These are phyloP conservation scores for Cercospora brassicicola DNA, from an alignment of 2,329 filamentous ascomycete genomes.

Conservation along the genomic window DNA sequence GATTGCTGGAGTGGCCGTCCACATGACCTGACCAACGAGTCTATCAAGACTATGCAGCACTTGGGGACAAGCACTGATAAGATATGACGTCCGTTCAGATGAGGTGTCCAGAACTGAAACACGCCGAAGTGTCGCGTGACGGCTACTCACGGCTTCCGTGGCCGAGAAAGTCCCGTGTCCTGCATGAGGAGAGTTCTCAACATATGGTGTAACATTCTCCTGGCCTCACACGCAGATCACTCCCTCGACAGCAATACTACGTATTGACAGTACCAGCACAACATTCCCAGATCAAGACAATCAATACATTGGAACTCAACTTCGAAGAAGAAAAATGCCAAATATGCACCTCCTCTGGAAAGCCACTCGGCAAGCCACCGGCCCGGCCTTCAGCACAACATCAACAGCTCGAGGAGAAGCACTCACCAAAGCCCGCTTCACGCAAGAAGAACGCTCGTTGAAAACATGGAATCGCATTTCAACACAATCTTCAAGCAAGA, in stretches of 20 bases:
- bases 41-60: not conserved
- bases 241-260: not conserved
- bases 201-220: not conserved
- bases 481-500: slow-evolving; percentile 3
- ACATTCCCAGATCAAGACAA: not conserved
- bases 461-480: slow-evolving; percentile 7
- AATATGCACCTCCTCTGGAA: slow-evolving; percentile 12
- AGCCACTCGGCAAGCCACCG: slow-evolving; percentile 12
- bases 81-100: not conserved
- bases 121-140: not conserved
- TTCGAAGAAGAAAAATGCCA: not conserved
- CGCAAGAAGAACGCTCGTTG: slow-evolving; percentile 1
- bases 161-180: not conserved
- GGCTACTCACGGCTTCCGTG: slow-evolving; percentile 2
- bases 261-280: not conserved
- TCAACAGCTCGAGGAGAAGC: slow-evolving; percentile 6
- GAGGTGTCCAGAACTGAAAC: not conserved
- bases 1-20: not conserved
- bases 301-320: not conserved
- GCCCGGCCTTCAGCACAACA: slow-evolving; percentile 12
- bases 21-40: not conserved
- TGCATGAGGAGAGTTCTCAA: slow-evolving; percentile 2
- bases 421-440: slow-evolving; percentile 7
- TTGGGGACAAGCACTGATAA: not conserved
- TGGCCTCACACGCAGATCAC: not conserved